Conservation (phyloP, 306 rosid genomes). For the Luffa acutangula region DNA sequence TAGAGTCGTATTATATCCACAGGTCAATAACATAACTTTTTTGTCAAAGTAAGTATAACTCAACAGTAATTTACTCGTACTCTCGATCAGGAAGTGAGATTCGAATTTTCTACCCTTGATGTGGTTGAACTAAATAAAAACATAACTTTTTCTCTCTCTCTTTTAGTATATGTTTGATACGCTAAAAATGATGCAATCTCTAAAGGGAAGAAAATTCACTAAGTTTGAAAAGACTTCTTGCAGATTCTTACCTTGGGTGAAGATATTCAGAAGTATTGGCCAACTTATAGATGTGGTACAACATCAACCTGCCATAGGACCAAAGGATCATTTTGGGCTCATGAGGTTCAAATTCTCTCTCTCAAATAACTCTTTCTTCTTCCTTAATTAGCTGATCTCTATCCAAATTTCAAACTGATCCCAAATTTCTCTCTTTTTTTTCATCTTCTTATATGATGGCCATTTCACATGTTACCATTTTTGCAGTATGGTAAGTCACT, state of each 20-base stretch:
- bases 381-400: background rate
- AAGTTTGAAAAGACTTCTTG: too few relatives aligned
- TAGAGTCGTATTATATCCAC: too few relatives aligned
- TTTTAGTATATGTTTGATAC: too few relatives aligned
- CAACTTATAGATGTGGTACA: background rate
- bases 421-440: background rate
- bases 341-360: background rate
- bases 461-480: background rate
- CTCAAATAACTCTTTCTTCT: background rate
- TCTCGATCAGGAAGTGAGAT: too few relatives aligned
- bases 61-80: too few relatives aligned
- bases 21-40: too few relatives aligned
- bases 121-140: too few relatives aligned
- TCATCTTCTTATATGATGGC: background rate
- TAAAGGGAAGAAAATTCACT: too few relatives aligned
- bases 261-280: conserved; percentile 1
- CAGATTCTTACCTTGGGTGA: background rate
- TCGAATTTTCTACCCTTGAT: too few relatives aligned
- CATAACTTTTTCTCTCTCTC: too few relatives aligned
- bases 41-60: too few relatives aligned
- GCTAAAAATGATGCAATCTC: too few relatives aligned
- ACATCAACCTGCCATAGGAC: background rate
- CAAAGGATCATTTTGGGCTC: conserved; percentile 5
- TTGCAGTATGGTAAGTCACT: background rate
- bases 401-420: background rate